Percentiles rank a stretch among this genome's conserved stretches.
These are phyloP conservation scores for Kurtzmaniella quercitrusa DNA, from an alignment of 1,139 yeast genomes.

Conservation along the genomic window DNA sequence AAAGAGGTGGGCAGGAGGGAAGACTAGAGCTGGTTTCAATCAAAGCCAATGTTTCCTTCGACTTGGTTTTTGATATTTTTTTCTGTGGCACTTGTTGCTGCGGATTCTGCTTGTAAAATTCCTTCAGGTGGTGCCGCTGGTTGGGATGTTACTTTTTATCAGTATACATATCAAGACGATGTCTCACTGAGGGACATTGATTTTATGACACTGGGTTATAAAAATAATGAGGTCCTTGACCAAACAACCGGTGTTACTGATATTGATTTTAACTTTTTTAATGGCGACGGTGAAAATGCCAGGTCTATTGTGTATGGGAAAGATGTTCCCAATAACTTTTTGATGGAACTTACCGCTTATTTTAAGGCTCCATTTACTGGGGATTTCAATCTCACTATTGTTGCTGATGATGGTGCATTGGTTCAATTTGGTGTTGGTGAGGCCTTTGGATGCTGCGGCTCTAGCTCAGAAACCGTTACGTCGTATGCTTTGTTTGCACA, in stretches of 20 bases:
- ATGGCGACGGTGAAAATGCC: background rate
- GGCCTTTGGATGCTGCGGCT: slow-evolving; percentile 23
- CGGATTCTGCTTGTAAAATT: background rate
- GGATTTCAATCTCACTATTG: slow-evolving; percentile 10
- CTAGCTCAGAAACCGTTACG: slow-evolving; percentile 6
- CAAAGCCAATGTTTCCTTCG: no score
- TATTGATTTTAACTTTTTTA: background rate
- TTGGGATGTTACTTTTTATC: background rate
- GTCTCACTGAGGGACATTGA: background rate
- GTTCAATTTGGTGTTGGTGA: slow-evolving; percentile 18
- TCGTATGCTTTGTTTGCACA: slow-evolving; percentile 10
- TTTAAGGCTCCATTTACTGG: background rate
- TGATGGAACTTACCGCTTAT: background rate
- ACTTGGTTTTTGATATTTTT: no score
- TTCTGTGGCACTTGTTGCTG: background rate
- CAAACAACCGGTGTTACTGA: background rate
- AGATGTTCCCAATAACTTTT: background rate
- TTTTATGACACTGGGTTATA: background rate
- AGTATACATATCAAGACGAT: background rate
- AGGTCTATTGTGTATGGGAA: background rate
- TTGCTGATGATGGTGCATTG: slow-evolving; percentile 20
- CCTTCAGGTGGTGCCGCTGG: background rate
- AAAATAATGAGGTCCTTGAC: background rate
- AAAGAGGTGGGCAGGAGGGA: no score
- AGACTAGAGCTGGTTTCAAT: no score